Conservation (phyloP, 805 yeast genomes). For the Candida bentonensis region DNA sequence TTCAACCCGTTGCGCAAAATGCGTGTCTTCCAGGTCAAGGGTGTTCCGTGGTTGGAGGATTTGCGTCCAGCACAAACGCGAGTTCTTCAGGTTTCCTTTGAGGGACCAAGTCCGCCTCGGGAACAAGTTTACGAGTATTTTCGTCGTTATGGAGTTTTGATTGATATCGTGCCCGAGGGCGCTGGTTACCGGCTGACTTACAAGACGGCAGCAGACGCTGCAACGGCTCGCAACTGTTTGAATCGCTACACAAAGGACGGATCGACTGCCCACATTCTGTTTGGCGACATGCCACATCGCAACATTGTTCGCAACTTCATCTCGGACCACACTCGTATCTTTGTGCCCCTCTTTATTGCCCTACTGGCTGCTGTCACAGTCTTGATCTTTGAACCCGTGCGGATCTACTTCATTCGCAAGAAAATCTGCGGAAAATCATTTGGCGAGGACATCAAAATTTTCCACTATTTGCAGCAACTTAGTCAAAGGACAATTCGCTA, state of each 20-base stretch:
- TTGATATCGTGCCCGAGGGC: slow-evolving; percentile 47
- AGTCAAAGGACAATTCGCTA: not conserved
- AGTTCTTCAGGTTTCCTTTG: slow-evolving; percentile 50
- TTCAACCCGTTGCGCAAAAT: slow-evolving; percentile 32
- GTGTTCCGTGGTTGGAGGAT: slow-evolving; percentile 95
- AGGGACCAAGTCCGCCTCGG: slow-evolving; percentile 63
- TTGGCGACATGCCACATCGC: slow-evolving; percentile 40
- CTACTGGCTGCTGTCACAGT: slow-evolving; percentile 71
- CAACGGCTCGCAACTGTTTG: slow-evolving; percentile 79
- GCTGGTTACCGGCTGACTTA: slow-evolving; percentile 34
- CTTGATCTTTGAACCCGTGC: slow-evolving; percentile 80
- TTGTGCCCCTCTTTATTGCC: slow-evolving; percentile 70
- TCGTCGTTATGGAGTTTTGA: slow-evolving; percentile 75
- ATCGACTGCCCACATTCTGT: slow-evolving; percentile 61
- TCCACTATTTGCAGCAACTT: not conserved
- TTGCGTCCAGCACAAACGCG: slow-evolving; percentile 61
- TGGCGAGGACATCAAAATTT: not conserved
- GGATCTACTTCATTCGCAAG: slow-evolving; percentile 28
- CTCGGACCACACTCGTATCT: slow-evolving; percentile 63
- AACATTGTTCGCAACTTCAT: slow-evolving; percentile 39
- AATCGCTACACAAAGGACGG: slow-evolving; percentile 49
- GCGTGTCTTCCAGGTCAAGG: slow-evolving; percentile 65
- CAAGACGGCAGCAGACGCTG: slow-evolving; percentile 53
- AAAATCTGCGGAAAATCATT: slow-evolving; percentile 9
- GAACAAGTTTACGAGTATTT: slow-evolving; percentile 71